These are phyloP conservation scores for Brassica cretica DNA, from an alignment of 345 rosid species.

Conservation along the genomic window DNA sequence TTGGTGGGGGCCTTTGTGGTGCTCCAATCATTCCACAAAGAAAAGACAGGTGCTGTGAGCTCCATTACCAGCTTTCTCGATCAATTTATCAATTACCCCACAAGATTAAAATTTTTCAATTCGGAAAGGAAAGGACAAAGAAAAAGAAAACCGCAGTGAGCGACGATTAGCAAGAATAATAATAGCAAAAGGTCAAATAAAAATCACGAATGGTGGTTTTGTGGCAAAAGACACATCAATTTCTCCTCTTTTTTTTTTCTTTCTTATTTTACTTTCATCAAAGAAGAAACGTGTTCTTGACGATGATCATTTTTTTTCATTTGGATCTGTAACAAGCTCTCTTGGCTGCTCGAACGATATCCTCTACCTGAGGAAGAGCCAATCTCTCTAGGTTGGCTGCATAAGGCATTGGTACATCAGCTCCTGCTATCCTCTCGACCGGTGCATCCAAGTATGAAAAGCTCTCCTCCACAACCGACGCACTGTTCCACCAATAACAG, in stretches of 20 bases:
- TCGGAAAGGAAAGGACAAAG: background rate
- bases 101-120: background rate
- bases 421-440: constrained; percentile 81
- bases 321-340: constrained; percentile 76
- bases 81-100: background rate
- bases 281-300: constrained; percentile 24
- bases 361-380: constrained; percentile 90
- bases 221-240: constrained; percentile 21
- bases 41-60: background rate
- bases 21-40: background rate
- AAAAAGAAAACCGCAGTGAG: constrained; percentile 1
- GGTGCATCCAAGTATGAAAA: constrained; percentile 85
- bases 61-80: background rate
- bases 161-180: constrained; percentile 4
- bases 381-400: constrained; percentile 86
- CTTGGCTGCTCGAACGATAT: constrained; percentile 75
- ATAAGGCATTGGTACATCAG: constrained; percentile 95
- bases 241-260: background rate
- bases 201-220: constrained; percentile 26
- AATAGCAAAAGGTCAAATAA: constrained; percentile 15
- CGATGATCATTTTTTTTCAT: background rate
- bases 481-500: constrained; percentile 47
- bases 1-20: background rate
- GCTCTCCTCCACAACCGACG: constrained; percentile 82
- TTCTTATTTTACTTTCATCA: constrained; percentile 27